phyloP scores from a whole-genome alignment of 257 asterid genomes.

The Lycium barbarum region DNA sequence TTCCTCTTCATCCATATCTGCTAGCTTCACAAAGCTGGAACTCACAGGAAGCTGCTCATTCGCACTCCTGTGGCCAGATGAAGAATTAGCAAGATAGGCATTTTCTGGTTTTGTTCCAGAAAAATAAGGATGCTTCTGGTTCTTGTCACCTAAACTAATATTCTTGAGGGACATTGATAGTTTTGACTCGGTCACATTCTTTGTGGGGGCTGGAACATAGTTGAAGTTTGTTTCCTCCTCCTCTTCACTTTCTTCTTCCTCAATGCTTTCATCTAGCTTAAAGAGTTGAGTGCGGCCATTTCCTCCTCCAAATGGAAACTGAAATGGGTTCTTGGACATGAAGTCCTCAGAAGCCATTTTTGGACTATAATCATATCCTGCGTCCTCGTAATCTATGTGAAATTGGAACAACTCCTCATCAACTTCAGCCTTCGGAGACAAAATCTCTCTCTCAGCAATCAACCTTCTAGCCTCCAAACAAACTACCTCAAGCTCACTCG shows the following conservation, averaged over 20 bases:
- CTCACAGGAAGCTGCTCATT: constrained; percentile 93
- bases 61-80: constrained; percentile 88
- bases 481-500: constrained; percentile 90
- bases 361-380: constrained; percentile 39
- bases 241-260: constrained; percentile 66
- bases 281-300: constrained; percentile 65
- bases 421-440: constrained; percentile 55
- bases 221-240: constrained; percentile 48
- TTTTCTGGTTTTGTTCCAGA: constrained; percentile 54
- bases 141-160: constrained; percentile 66
- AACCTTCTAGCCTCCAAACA: constrained; percentile 86
- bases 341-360: constrained; percentile 50
- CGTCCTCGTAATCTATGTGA: constrained; percentile 82
- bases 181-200: constrained; percentile 45
- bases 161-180: constrained; percentile 65
- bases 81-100: constrained; percentile 54
- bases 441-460: constrained; percentile 56
- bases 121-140: constrained; percentile 55
- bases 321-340: constrained; percentile 47
- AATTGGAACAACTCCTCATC: constrained; percentile 66
- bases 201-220: constrained; percentile 38
- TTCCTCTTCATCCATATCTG: constrained; percentile 84
- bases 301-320: constrained; percentile 58
- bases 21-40: constrained; percentile 78
- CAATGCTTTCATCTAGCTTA: constrained; percentile 69